A percentile compares a stretch with the other conserved stretches of the same genome.
Evolutionary conservation across 2,329 filamentous ascomycete genomes (phyloP).

Genomic region (Cyphellophora europaea): DNA sequence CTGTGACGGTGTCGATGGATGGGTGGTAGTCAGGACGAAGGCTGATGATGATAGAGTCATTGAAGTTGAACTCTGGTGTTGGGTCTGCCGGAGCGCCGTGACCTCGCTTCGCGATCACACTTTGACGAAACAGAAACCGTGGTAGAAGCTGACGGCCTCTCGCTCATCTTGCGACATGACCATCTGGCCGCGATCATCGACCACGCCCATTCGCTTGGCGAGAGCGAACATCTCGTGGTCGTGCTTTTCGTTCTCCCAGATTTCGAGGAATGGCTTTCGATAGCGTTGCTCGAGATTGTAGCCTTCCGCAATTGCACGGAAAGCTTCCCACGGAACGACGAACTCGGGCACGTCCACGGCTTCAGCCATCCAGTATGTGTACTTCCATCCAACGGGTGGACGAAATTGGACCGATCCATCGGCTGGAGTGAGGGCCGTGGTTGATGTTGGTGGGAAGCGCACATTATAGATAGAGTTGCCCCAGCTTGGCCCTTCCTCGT

Average conservation of each 20-base stretch:
- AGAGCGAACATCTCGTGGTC: slow-evolving; percentile 70
- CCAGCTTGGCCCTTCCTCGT: slow-evolving; percentile 64
- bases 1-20: slow-evolving; percentile 13
- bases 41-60: slow-evolving; percentile 22
- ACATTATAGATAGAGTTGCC: slow-evolving; percentile 91
- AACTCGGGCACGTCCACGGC: slow-evolving; percentile 97
- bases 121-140: slow-evolving; percentile 96
- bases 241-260: slow-evolving; percentile 87
- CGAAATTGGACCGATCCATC: slow-evolving; percentile 71
- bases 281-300: slow-evolving; percentile 96
- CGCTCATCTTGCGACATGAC: slow-evolving; percentile 77
- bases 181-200: slow-evolving; percentile 58
- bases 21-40: slow-evolving; percentile 2
- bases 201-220: slow-evolving; percentile 92
- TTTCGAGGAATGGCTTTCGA: slow-evolving; percentile 78
- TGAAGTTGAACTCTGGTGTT: slow-evolving; percentile 2
- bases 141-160: slow-evolving; percentile 80
- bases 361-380: slow-evolving; percentile 92
- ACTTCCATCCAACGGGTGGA: slow-evolving; percentile 94
- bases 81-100: too few relatives aligned
- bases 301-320: slow-evolving; percentile 88
- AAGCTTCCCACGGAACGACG: slow-evolving; percentile 96
- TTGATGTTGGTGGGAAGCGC: slow-evolving; percentile 49
- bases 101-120: too few relatives aligned
- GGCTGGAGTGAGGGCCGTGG: background rate